These are phyloP conservation scores for Lasiodiplodia theobromae DNA, from an alignment of 2,329 filamentous ascomycete genomes.

Conservation along the genomic window DNA sequence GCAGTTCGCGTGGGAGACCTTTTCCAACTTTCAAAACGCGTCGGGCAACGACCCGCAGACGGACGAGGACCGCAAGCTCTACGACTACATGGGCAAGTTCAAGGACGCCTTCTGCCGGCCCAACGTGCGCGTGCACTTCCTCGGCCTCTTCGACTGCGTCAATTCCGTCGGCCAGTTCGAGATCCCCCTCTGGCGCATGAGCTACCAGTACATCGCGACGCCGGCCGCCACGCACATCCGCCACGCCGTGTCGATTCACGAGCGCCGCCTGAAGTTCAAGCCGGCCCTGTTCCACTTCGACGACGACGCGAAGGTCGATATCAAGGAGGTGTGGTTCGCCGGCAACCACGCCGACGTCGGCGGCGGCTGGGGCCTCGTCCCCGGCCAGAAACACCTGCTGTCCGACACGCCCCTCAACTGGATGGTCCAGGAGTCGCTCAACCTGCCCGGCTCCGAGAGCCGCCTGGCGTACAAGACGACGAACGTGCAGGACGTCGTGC, in stretches of 20 bases:
- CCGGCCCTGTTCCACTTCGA: conserved; percentile 31
- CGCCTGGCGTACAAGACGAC: conserved; percentile 14
- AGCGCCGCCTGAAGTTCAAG: conserved; percentile 55
- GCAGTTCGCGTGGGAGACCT: conserved; percentile 35
- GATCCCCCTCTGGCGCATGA: conserved; percentile 46
- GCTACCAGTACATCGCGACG: conserved; percentile 47
- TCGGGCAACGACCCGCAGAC: conserved; percentile 24
- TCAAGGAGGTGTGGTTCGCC: conserved; percentile 53
- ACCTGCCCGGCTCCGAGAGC: background rate
- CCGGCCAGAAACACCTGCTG: conserved; percentile 50
- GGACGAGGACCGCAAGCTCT: conserved; percentile 2
- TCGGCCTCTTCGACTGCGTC: conserved; percentile 54
- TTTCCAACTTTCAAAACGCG: conserved; percentile 32
- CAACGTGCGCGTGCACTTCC: conserved; percentile 52
- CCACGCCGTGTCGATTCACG: conserved; percentile 55
- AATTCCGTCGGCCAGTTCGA: conserved; percentile 47
- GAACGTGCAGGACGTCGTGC: background rate
- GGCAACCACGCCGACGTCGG: conserved; percentile 55
- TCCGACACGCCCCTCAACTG: conserved; percentile 55
- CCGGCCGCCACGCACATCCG: conserved; percentile 48
- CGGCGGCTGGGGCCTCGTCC: conserved; percentile 53
- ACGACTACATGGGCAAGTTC: conserved; percentile 16
- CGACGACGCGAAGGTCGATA: conserved; percentile 31
- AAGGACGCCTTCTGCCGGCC: conserved; percentile 47
- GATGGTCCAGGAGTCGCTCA: conserved; percentile 48